Conservation (phyloP, 768 basidiomycete species). For the Rickenella mellea region DNA sequence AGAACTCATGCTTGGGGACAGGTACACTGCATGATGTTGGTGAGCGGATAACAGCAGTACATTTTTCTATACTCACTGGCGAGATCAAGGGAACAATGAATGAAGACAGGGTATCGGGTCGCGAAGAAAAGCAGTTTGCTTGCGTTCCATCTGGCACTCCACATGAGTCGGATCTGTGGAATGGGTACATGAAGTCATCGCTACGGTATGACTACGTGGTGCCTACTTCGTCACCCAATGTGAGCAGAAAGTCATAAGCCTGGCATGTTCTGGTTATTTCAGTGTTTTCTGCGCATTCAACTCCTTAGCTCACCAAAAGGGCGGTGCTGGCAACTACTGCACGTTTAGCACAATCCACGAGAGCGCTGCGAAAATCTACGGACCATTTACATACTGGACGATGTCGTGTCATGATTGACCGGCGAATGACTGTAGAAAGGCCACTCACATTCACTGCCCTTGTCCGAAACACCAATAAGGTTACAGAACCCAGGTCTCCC, state of each 20-base stretch:
- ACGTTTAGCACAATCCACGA: neutral
- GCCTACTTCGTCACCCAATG: conserved; percentile 12
- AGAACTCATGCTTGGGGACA: neutral
- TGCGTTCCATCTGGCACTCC: conserved; percentile 14
- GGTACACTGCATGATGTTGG: neutral
- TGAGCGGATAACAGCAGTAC: neutral
- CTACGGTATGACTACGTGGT: neutral
- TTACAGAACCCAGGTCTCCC: no score
- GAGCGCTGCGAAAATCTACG: neutral
- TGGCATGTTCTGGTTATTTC: neutral
- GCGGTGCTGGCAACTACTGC: neutral
- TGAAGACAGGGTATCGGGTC: conserved; percentile 17
- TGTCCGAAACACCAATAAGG: neutral
- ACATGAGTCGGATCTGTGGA: conserved; percentile 13
- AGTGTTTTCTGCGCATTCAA: neutral
- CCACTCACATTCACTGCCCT: neutral
- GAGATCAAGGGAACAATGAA: conserved; percentile 9
- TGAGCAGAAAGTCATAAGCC: conserved; percentile 18
- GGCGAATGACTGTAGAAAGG: neutral
- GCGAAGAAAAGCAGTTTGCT: conserved; percentile 18
- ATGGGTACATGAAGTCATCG: neutral
- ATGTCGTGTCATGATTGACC: neutral
- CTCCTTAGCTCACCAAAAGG: neutral
- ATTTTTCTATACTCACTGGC: conserved; percentile 1
- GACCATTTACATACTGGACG: neutral